Percentiles rank a stretch among this genome's conserved stretches.
phyloP scores from a whole-genome alignment of 2,329 filamentous ascomycete species.

The Bipolaris cookei region DNA sequence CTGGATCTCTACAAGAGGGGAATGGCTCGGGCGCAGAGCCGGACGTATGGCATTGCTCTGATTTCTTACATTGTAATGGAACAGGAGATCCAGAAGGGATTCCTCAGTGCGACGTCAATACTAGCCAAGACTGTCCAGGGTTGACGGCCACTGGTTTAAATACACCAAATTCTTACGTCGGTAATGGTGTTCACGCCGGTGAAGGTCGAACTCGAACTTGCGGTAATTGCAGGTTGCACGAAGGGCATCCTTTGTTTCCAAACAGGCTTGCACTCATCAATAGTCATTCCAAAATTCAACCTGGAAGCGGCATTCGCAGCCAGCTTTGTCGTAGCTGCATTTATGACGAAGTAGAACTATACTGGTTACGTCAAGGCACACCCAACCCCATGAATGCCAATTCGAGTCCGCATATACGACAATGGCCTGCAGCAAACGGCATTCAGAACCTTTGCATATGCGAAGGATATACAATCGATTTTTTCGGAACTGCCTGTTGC shows the following conservation, averaged over 20 bases:
- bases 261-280: background rate
- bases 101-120: background rate
- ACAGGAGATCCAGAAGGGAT: no score
- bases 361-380: constrained; percentile 7
- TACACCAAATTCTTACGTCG: background rate
- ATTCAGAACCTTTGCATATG: constrained; percentile 1
- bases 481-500: background rate
- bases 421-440: background rate
- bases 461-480: background rate
- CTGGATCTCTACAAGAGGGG: background rate
- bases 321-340: constrained; percentile 8
- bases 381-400: background rate
- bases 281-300: background rate
- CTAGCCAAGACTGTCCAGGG: background rate
- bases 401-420: background rate
- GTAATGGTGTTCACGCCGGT: background rate
- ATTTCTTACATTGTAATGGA: background rate
- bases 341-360: constrained; percentile 8
- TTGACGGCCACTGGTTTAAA: background rate
- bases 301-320: background rate
- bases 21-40: no score
- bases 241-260: background rate
- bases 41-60: background rate
- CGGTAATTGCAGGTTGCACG: background rate
- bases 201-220: background rate